Base-by-base conservation (phyloP, 2,329 filamentous ascomycete species). In the Apiospora marii region DNA sequence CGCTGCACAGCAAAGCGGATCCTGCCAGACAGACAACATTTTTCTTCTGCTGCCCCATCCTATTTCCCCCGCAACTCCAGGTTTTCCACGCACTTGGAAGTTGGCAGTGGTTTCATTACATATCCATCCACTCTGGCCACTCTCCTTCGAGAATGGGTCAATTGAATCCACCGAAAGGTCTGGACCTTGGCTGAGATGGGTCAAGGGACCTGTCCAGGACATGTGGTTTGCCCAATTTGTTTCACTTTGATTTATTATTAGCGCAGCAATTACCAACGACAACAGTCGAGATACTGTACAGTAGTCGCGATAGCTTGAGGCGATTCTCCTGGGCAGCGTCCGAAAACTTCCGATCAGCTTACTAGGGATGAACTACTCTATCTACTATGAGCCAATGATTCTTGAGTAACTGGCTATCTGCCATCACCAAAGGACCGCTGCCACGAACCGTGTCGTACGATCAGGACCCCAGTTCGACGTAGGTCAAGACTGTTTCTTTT, bases 1-100 rank as follows among this genome's bases (percentile, higher is more conserved):
- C 37, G 37, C 37, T 41, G 37, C 37, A 41, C 37, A 41, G 37
- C 37, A 41, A 41, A 10, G 37, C 37, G 37, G 37, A 10, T 41
- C 37, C 37, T 41, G 8, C 8, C 37, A 10, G 8, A 1, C 37
- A 41, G 37, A 41, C 5, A 22, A 34, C 10, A 12, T 37, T 61
- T 61, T 37, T 61, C 16, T 37, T 14, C 6, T 37, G 16, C 27
- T 61, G 7, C 53, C 30, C 53, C 16, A 12, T 12, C 16, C 30
- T 58, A 8, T 10, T n/a, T 22, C n/a, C 58, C 58, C 58, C 58
- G 30, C 58, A 64, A 64, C 58, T 61, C 53, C 53, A 61, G 53
- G 53, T 37, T 61, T 61, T 61, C 30, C 30, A 61, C 53, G 53
- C 53, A 16, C 53, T 41, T 41, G 14, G 51, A 37, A 61, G 30